These are phyloP conservation scores for Trifolium repens DNA, from an alignment of 306 rosid genomes.

Conservation along the genomic window DNA sequence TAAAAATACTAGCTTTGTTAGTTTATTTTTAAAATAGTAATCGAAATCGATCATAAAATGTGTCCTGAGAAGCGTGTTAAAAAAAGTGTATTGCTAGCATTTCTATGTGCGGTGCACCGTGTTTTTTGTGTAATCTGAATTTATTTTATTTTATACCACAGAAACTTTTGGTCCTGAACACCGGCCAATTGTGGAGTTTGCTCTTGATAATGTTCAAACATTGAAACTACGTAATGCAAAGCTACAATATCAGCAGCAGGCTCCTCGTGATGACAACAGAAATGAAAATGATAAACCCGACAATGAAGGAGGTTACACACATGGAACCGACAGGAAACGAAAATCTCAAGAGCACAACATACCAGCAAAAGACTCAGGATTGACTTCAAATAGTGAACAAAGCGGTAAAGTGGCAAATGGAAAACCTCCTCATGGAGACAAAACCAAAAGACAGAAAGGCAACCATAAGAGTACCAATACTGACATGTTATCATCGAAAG, in stretches of 20 bases:
- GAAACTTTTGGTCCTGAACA: slow-evolving; percentile 88
- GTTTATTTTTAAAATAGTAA: too few relatives aligned
- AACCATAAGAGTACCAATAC: slow-evolving; percentile 39
- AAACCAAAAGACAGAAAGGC: slow-evolving; percentile 61
- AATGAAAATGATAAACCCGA: slow-evolving; percentile 35
- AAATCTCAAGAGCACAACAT: slow-evolving; percentile 51
- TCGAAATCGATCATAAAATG: neutral
- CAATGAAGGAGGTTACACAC: slow-evolving; percentile 36
- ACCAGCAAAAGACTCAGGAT: slow-evolving; percentile 41
- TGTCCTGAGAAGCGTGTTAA: neutral
- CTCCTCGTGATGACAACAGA: slow-evolving; percentile 26
- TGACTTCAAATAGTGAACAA: slow-evolving; percentile 40
- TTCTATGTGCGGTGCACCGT: neutral
- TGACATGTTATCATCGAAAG: slow-evolving; percentile 28
- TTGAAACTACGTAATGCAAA: slow-evolving; percentile 67
- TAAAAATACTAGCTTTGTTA: neutral
- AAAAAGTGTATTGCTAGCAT: neutral
- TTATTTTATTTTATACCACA: slow-evolving; percentile 39
- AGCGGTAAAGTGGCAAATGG: slow-evolving; percentile 38
- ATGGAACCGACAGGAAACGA: slow-evolving; percentile 52
- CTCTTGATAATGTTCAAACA: slow-evolving; percentile 82
- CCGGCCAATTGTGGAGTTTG: slow-evolving; percentile 97
- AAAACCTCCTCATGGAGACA: slow-evolving; percentile 45
- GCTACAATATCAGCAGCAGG: slow-evolving; percentile 59
- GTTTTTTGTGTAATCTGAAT: slow-evolving; percentile 15